Conservation (phyloP, 2,329 filamentous ascomycete species). For the Blastomyces silverae region DNA sequence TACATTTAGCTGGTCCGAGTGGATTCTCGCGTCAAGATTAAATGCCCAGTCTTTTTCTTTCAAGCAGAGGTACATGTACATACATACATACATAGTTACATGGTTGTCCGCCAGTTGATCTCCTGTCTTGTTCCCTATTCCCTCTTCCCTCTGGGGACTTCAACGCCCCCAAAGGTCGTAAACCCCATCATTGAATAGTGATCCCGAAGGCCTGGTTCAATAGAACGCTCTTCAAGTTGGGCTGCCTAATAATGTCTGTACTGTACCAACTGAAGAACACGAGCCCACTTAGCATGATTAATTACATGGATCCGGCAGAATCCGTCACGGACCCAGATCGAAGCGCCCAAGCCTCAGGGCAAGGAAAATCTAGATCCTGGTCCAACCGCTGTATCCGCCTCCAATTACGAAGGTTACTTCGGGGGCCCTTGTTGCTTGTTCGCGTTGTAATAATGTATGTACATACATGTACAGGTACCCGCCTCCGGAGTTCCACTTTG, state of each 20-base stretch:
- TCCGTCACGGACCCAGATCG: neutral
- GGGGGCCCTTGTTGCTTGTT: neutral
- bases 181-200: neutral
- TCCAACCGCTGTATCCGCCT: conserved; percentile 8
- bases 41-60: neutral
- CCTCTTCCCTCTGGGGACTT: neutral
- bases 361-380: conserved; percentile 1
- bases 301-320: neutral
- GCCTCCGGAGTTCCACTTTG: neutral
- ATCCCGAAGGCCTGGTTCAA: conserved; percentile 8
- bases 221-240: neutral
- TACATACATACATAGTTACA: no score
- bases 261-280: neutral
- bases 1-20: neutral
- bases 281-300: neutral
- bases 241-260: neutral
- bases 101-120: neutral
- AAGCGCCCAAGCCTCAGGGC: neutral
- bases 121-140: neutral
- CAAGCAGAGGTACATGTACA: neutral
- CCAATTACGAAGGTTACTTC: neutral
- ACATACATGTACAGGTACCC: no score
- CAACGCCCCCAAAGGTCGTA: neutral
- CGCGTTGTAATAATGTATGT: no score
- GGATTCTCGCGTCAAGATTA: neutral